Percentiles rank a stretch among this genome's conserved stretches.
Conservation (phyloP, 306 rosid species). For the Morella rubra region DNA sequence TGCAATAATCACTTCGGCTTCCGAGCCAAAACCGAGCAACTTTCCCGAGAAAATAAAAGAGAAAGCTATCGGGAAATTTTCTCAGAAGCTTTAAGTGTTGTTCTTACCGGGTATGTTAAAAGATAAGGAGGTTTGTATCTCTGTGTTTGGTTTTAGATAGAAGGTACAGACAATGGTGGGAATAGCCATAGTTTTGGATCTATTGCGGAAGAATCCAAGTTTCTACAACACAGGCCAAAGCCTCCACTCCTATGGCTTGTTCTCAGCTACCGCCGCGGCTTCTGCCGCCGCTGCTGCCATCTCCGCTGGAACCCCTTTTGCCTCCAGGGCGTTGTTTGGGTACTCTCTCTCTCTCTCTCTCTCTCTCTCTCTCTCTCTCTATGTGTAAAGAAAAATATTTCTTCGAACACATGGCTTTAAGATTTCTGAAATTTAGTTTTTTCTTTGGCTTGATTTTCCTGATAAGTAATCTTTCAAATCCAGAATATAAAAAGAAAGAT, state of each 20-base stretch:
- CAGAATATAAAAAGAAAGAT: no score
- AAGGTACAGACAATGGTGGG: constrained; percentile 64
- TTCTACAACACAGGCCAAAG: constrained; percentile 27
- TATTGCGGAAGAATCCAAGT: constrained; percentile 56
- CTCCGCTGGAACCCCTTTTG: constrained; percentile 53
- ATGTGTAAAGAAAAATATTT: no score
- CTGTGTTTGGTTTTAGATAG: constrained; percentile 22
- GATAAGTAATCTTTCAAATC: no score
- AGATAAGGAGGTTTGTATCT: constrained; percentile 8
- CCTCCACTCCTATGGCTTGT: constrained; percentile 54
- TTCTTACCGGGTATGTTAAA: constrained; percentile 1
- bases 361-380: not conserved
- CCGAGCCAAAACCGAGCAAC: not conserved
- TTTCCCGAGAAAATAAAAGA: not conserved
- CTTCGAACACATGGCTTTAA: no score
- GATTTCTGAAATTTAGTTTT: no score
- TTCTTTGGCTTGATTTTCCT: no score
- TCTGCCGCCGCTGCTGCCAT: constrained; percentile 59
- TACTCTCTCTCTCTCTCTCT: constrained; percentile 26
- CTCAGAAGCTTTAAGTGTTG: not conserved
- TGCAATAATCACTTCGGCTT: not conserved
- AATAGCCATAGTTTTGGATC: constrained; percentile 68
- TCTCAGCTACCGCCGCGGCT: constrained; percentile 63
- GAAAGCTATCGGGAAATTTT: not conserved
- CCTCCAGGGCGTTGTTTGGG: constrained; percentile 64